Evolutionary conservation across 129 eudicot species (phyloP).

Genomic region (Centrapalus pauciflorus): DNA sequence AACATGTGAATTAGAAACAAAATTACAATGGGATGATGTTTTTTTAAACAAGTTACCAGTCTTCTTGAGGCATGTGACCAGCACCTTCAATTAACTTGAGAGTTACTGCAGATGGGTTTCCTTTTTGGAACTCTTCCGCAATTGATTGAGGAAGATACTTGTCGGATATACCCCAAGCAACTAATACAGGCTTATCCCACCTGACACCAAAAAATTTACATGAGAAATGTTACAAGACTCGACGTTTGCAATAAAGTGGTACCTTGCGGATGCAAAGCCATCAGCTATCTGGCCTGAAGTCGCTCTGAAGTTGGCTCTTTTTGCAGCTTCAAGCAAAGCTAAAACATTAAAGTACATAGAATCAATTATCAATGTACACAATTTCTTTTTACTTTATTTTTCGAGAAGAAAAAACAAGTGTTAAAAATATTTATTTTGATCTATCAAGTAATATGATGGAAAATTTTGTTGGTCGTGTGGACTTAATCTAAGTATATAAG

Average conservation of each 20-base stretch:
- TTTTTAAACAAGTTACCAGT: constrained; percentile 53
- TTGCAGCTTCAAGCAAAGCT: constrained; percentile 94
- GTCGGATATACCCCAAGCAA: constrained; percentile 97
- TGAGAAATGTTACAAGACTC: not conserved
- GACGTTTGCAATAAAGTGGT: not conserved
- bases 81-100: constrained; percentile 93
- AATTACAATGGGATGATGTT: not conserved
- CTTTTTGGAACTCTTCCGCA: constrained; percentile 90
- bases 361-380: not conserved
- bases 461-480: too few species aligned
- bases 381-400: not conserved
- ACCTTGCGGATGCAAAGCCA: constrained; percentile 91
- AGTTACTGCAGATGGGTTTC: constrained; percentile 60
- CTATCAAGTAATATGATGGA: not conserved
- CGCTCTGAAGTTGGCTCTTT: constrained; percentile 64
- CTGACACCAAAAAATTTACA: constrained; percentile 36
- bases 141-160: constrained; percentile 89
- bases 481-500: not conserved
- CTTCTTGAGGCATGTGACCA: constrained; percentile 99
- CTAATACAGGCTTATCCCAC: constrained; percentile 78
- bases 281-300: constrained; percentile 67
- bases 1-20: not conserved
- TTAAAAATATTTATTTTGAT: not conserved
- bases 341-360: constrained; percentile 16
- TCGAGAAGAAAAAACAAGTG: not conserved